These are phyloP conservation scores for Sarocladiaceae sp. DNA, from an alignment of 2,329 filamentous ascomycete genomes.

Conservation along the genomic window DNA sequence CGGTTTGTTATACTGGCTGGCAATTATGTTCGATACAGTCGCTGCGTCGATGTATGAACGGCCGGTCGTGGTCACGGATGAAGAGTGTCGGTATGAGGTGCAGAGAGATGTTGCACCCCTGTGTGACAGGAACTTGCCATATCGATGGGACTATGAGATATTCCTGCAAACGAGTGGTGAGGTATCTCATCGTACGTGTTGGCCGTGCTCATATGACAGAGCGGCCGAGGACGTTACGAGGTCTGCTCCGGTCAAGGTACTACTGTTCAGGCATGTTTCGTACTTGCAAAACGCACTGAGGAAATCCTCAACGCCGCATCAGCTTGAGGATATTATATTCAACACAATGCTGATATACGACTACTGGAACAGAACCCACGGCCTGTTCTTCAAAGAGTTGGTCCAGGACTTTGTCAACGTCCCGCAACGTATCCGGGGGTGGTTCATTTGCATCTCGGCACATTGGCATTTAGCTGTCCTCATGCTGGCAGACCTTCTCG, in stretches of 20 bases:
- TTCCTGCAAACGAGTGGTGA: constrained; percentile 22
- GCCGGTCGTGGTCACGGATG: constrained; percentile 30
- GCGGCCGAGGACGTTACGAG: constrained; percentile 44
- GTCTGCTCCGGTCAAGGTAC: constrained; percentile 53
- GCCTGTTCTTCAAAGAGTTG: constrained; percentile 46
- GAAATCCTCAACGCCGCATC: constrained; percentile 26
- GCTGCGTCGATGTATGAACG: constrained; percentile 46
- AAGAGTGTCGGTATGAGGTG: constrained; percentile 31
- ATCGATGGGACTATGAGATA: constrained; percentile 18
- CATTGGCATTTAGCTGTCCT: constrained; percentile 56
- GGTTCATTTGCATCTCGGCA: constrained; percentile 52
- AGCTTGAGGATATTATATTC: constrained; percentile 43
- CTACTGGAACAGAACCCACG: constrained; percentile 50
- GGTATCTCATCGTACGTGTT: constrained; percentile 26
- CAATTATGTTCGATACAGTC: constrained; percentile 55
- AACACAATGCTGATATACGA: constrained; percentile 44
- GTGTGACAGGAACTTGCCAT: background rate
- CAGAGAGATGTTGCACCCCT: constrained; percentile 3
- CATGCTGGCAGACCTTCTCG: constrained; percentile 49
- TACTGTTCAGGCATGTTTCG: constrained; percentile 51
- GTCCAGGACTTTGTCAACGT: constrained; percentile 42
- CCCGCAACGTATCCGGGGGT: constrained; percentile 50
- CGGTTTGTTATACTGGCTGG: constrained; percentile 53
- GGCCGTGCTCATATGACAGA: constrained; percentile 50
- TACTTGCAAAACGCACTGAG: constrained; percentile 48